Evolutionary conservation across 1,139 yeast species (phyloP).

Genomic region (Hansenula anomala): DNA sequence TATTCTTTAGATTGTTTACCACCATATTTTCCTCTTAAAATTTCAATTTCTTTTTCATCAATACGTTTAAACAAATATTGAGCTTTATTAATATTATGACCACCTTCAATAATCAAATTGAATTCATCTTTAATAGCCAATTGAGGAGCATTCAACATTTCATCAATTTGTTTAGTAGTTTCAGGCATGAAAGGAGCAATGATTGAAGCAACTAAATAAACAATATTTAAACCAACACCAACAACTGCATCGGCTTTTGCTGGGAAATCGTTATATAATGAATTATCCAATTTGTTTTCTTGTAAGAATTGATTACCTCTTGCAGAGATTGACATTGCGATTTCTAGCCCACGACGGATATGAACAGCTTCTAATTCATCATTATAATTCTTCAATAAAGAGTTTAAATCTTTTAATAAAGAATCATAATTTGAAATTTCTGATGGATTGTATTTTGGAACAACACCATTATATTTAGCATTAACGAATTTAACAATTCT

Average conservation of each 20-base stretch:
- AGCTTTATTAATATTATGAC: conserved; percentile 89
- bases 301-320: conserved; percentile 95
- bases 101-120: conserved; percentile 61
- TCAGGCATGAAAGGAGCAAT: conserved; percentile 90
- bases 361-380: conserved; percentile 74
- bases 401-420: conserved; percentile 56
- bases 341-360: conserved; percentile 83
- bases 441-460: conserved; percentile 55
- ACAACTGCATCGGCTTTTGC: conserved; percentile 88
- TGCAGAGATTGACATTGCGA: conserved; percentile 86
- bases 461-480: conserved; percentile 88
- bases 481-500: conserved; percentile 85
- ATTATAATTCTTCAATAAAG: conserved; percentile 55
- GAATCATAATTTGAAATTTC: conserved; percentile 44
- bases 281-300: conserved; percentile 90
- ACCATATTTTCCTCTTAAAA: conserved; percentile 85
- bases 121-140: conserved; percentile 75
- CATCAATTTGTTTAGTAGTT: conserved; percentile 61
- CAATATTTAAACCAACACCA: conserved; percentile 84
- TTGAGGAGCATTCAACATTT: conserved; percentile 79
- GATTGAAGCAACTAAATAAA: conserved; percentile 76
- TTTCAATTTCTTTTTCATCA: conserved; percentile 81
- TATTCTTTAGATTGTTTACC: conserved; percentile 43
- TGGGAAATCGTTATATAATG: conserved; percentile 70
- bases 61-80: conserved; percentile 88